Conservation (phyloP, 1,284 basidiomycete species). For the Heterobasidion annosum region DNA sequence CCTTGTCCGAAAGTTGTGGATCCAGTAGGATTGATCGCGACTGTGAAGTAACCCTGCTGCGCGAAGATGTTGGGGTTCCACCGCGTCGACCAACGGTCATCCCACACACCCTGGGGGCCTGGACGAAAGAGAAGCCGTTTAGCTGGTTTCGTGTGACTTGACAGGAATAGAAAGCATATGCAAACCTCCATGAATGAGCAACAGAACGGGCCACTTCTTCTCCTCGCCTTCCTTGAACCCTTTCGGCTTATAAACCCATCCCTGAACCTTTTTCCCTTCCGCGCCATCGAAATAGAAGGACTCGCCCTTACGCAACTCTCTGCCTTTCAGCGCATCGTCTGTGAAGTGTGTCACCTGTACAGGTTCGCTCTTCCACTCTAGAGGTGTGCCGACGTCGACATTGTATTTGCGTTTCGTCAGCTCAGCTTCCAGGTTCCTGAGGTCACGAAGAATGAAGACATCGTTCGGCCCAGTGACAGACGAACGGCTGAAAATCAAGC, state of each 20-base stretch:
- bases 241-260: conserved; percentile 74
- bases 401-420: not conserved
- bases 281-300: conserved; percentile 86
- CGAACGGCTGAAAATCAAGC: conserved; percentile 58
- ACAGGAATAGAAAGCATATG: not conserved
- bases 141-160: not conserved
- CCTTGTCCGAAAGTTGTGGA: conserved; percentile 85
- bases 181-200: conserved; percentile 70
- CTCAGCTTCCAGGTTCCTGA: conserved; percentile 20
- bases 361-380: conserved; percentile 23
- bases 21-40: conserved; percentile 85
- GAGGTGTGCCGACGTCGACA: not conserved
- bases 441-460: conserved; percentile 48
- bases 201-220: conserved; percentile 68
- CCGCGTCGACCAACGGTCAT: conserved; percentile 75
- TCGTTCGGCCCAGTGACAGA: conserved; percentile 71
- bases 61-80: conserved; percentile 88
- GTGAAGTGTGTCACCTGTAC: conserved; percentile 58
- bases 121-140: conserved; percentile 5
- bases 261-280: conserved; percentile 63
- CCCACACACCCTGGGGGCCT: conserved; percentile 77
- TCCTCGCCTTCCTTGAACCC: conserved; percentile 58
- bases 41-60: conserved; percentile 77
- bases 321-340: conserved; percentile 42
- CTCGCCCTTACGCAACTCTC: conserved; percentile 53